Percentiles rank a stretch among this genome's conserved stretches.
phyloP scores from a whole-genome alignment of 805 yeast species.

The Ogataea degrootiae region DNA sequence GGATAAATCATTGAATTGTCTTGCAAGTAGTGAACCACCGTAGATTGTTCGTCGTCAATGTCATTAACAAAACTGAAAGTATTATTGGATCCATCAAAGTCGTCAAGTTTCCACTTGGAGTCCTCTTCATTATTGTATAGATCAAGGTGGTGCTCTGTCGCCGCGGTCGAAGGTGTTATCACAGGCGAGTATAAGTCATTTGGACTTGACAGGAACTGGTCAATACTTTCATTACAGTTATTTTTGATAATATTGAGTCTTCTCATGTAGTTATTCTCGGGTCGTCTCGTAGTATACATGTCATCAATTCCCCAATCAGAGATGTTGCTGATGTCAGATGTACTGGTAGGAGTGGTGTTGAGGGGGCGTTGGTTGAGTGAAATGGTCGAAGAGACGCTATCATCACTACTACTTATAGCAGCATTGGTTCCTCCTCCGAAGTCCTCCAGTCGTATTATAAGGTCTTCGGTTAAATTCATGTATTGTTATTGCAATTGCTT shows the following conservation, averaged over 20 bases:
- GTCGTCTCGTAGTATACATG: neutral
- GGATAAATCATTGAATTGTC: neutral
- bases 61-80: neutral
- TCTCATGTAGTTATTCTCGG: neutral
- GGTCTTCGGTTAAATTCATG: neutral
- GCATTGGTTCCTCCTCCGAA: neutral
- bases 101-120: neutral
- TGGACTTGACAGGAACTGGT: neutral
- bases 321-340: neutral
- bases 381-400: neutral
- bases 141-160: neutral
- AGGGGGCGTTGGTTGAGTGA: neutral
- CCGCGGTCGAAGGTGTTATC: neutral
- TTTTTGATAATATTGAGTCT: neutral
- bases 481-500: neutral
- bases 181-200: neutral
- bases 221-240: neutral
- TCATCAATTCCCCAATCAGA: slow-evolving; percentile 24
- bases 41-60: neutral
- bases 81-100: neutral
- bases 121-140: neutral
- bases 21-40: neutral
- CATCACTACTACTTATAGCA: neutral
- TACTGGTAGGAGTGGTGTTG: neutral
- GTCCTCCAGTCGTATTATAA: neutral